Conservation (phyloP, 2,329 filamentous ascomycete species). For the Gnomoniopsis smithogilvyi region DNA sequence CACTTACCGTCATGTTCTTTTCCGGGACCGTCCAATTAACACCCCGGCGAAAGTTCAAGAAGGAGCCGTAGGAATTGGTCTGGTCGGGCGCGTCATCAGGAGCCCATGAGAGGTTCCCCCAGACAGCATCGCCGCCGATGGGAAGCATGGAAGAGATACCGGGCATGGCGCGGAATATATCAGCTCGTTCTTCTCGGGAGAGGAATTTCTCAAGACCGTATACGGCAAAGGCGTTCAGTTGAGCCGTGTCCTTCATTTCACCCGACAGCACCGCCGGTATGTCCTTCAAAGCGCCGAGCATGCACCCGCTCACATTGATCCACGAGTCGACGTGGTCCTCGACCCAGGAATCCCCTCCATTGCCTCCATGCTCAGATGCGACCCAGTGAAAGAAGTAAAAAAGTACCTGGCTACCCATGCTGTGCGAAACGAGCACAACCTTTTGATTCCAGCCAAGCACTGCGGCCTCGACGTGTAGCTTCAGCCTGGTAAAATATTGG, state of each 20-base stretch:
- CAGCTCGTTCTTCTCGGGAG: constrained; percentile 82
- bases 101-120: constrained; percentile 84
- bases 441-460: constrained; percentile 73
- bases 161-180: constrained; percentile 95
- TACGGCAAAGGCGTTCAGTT: constrained; percentile 93
- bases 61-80: constrained; percentile 70
- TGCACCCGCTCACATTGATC: constrained; percentile 98
- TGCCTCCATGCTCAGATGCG: constrained; percentile 72
- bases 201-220: constrained; percentile 97
- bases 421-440: constrained; percentile 84
- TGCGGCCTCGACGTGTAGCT: constrained; percentile 84
- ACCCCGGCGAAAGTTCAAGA: constrained; percentile 76
- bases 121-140: constrained; percentile 89
- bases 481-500: constrained; percentile 89
- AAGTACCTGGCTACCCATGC: constrained; percentile 94
- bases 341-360: constrained; percentile 84
- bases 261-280: constrained; percentile 87
- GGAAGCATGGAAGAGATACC: constrained; percentile 96
- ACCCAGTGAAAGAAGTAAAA: constrained; percentile 81
- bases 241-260: constrained; percentile 97
- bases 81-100: constrained; percentile 81
- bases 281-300: constrained; percentile 92
- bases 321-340: constrained; percentile 86
- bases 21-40: constrained; percentile 62
- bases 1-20: constrained; percentile 75